Evolutionary conservation across 1,284 basidiomycete genomes (phyloP).

Genomic region (Termitomyces sp.): DNA sequence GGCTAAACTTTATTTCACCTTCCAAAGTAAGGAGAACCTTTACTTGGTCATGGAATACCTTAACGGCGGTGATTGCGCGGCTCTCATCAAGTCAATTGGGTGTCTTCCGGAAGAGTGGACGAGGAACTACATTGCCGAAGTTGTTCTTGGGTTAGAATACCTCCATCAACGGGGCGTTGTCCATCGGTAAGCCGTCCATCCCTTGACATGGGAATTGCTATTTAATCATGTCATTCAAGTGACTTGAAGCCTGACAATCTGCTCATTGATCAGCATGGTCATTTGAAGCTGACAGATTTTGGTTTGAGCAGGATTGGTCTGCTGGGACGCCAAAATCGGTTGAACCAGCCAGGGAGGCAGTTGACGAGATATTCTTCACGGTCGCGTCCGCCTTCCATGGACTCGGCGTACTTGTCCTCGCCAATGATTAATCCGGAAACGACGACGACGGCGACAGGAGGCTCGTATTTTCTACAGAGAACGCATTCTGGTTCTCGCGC

Average conservation of each 20-base stretch:
- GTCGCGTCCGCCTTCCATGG: slow-evolving; percentile 76
- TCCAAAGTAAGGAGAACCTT: slow-evolving; percentile 98
- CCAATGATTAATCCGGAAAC: slow-evolving; percentile 59
- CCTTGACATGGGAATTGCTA: not conserved
- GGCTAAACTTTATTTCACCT: slow-evolving; percentile 97
- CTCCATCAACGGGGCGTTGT: slow-evolving; percentile 92
- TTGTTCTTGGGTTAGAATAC: slow-evolving; percentile 92
- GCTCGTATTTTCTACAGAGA: slow-evolving; percentile 80
- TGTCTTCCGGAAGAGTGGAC: slow-evolving; percentile 95
- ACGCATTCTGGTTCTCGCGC: slow-evolving; percentile 50
- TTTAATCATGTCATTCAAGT: slow-evolving; percentile 37
- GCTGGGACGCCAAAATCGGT: slow-evolving; percentile 91
- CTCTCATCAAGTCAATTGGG: slow-evolving; percentile 94
- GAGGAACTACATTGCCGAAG: slow-evolving; percentile 93
- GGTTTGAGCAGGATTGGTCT: slow-evolving; percentile 96
- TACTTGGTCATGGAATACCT: slow-evolving; percentile 99
- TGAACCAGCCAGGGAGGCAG: slow-evolving; percentile 55
- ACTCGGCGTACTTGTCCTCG: slow-evolving; percentile 75
- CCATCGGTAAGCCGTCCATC: slow-evolving; percentile 74
- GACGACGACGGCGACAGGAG: slow-evolving; percentile 42
- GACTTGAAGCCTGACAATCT: slow-evolving; percentile 98
- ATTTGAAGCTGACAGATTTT: slow-evolving; percentile 97
- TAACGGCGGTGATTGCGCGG: slow-evolving; percentile 96
- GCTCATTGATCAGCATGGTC: slow-evolving; percentile 93
- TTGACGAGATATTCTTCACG: slow-evolving; percentile 60